Base-by-base conservation (phyloP, 352 stramenopile species). In the Phytophthora chlamydospora region DNA sequence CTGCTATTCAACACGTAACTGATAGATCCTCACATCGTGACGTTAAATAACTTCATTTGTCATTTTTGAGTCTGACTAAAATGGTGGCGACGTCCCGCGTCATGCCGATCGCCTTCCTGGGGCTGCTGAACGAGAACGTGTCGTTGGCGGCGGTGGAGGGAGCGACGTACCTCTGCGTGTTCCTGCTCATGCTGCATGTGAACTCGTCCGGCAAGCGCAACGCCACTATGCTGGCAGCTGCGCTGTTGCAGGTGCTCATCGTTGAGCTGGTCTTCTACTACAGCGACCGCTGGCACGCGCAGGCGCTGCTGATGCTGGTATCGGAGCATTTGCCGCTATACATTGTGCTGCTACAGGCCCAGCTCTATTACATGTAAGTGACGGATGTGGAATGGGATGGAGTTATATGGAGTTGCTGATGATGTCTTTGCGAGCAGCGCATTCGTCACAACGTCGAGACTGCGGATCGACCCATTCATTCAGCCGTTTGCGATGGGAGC, bases 311-410 rank as follows among this genome's bases (percentile, higher is more conserved):
- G 54, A 91, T 89, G 80, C 55, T 89, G n/a, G 59, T 88, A 24
- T 59, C 68, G 10, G 66, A 83, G 29, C 68, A 64, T 12, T 36
- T 91, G 16, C 83, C 85, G 21, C 66, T 90, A 7, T 93, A 86
- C 58, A 79, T 63, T 31, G 71, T 93, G 31, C 31, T 93, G 48
- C 63, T 92, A 16, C 77, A 90, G 50, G 80, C 80, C 3, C 79
- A 90, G 50, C 76, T 89, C 56, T 93, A 90, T 61, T 93, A 93
- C 68, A 84, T 90, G 82, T 93, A 58, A 53, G 76, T 67, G 19
- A 5, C 19, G 13, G 16, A 9, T 12, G 21, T 10, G 27, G n/a
- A 33, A 38, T 17, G 42, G 53, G 21, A 49, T 12, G 16, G 14
- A 39, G 36, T 21, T 44, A 11, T 29, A 31, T 40, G 38, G 17